phyloP scores from a whole-genome alignment of 2,329 filamentous ascomycete species.

The Cylindrodendrum hubeiense region DNA sequence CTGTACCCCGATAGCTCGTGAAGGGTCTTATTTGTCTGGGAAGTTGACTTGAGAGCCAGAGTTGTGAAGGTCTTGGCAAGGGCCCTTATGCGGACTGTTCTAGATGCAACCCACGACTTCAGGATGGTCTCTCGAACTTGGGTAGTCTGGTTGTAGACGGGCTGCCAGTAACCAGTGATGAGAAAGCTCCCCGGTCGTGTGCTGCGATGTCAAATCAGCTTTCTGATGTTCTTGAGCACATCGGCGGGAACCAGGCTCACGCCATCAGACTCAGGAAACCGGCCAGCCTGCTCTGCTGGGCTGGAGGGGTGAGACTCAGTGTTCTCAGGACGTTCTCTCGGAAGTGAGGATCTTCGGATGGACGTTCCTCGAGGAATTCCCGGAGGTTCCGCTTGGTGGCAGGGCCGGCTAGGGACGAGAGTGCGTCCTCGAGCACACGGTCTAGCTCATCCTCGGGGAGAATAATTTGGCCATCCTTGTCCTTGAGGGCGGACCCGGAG shows the following conservation, averaged over 20 bases:
- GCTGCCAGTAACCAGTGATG: slow-evolving; percentile 75
- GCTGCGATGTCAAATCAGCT: slow-evolving; percentile 52
- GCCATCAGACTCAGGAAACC: slow-evolving; percentile 55
- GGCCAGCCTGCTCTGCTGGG: slow-evolving; percentile 52
- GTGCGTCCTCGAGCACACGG: slow-evolving; percentile 55
- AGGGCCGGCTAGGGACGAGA: slow-evolving; percentile 51
- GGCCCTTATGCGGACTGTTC: slow-evolving; percentile 65
- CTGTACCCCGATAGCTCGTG: slow-evolving; percentile 68
- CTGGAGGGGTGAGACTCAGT: slow-evolving; percentile 52
- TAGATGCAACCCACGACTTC: slow-evolving; percentile 70
- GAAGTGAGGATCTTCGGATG: slow-evolving; percentile 66
- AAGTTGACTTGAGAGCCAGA: slow-evolving; percentile 66
- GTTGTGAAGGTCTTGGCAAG: slow-evolving; percentile 68
- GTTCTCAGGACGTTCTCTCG: slow-evolving; percentile 60
- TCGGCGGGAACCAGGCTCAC: slow-evolving; percentile 52
- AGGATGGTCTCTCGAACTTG: slow-evolving; percentile 72
- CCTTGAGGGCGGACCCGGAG: slow-evolving; percentile 52
- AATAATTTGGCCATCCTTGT: slow-evolving; percentile 56
- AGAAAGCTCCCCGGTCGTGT: slow-evolving; percentile 73
- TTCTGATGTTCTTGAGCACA: background rate
- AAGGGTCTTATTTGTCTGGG: slow-evolving; percentile 68
- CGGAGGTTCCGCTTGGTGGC: slow-evolving; percentile 59
- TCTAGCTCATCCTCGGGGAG: slow-evolving; percentile 65
- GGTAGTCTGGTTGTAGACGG: slow-evolving; percentile 72
- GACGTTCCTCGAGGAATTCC: slow-evolving; percentile 65